phyloP scores from a whole-genome alignment of 164 flowering plant species.

The Vitis rotundifolia region DNA sequence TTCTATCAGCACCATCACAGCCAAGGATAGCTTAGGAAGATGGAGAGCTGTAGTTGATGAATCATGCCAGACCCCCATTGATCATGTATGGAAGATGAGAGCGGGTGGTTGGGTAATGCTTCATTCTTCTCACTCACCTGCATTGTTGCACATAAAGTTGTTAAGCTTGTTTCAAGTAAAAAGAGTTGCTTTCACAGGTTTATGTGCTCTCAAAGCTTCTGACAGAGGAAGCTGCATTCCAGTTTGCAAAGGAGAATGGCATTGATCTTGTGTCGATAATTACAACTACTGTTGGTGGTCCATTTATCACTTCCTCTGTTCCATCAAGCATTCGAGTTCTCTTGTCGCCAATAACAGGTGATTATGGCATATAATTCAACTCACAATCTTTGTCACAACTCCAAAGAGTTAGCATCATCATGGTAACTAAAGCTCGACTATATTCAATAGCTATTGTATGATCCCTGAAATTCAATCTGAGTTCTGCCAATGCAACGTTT shows the following conservation, averaged over 20 bases:
- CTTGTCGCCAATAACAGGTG: conserved; percentile 71
- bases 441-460: no score
- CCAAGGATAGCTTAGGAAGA: conserved; percentile 44
- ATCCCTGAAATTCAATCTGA: no score
- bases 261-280: conserved; percentile 68
- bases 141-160: background rate
- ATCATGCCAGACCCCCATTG: conserved; percentile 47
- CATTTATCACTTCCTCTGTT: conserved; percentile 57
- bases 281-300: conserved; percentile 68
- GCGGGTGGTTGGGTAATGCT: conserved; percentile 69
- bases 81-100: conserved; percentile 46
- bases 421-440: no score
- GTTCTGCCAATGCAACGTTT: no score
- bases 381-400: no score
- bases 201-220: conserved; percentile 69
- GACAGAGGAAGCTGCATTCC: conserved; percentile 68
- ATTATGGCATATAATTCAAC: no score
- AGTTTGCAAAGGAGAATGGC: conserved; percentile 54
- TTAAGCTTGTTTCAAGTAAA: background rate
- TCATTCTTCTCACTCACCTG: background rate
- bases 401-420: no score
- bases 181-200: conserved; percentile 32
- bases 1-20: conserved; percentile 71
- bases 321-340: conserved; percentile 71
- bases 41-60: conserved; percentile 66